Conservation (phyloP, 2,329 filamentous ascomycete species). For the Penicillium sclerotiorum region DNA sequence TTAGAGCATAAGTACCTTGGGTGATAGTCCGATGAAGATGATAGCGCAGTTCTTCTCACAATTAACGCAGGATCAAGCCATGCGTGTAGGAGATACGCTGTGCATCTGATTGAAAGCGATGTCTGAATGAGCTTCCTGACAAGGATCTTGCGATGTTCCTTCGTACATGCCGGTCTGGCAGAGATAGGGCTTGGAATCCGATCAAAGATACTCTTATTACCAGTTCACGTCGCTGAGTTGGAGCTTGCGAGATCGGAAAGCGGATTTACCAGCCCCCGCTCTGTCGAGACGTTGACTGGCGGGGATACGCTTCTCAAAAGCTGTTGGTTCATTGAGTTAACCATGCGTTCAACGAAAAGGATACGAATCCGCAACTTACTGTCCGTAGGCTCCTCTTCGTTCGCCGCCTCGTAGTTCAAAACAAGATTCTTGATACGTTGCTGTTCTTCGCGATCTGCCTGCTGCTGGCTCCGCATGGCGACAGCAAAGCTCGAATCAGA, state of each 20-base stretch:
- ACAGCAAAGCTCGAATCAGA: slow-evolving; percentile 93
- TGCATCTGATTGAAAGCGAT: not conserved
- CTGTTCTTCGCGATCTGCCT: slow-evolving; percentile 93
- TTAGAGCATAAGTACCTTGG: no score
- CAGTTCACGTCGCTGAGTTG: slow-evolving; percentile 98
- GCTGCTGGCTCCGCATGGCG: slow-evolving; percentile 93
- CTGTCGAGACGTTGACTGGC: slow-evolving; percentile 55
- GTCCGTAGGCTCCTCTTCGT: slow-evolving; percentile 75
- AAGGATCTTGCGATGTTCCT: not conserved
- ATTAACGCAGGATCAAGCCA: no score
- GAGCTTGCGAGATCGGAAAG: slow-evolving; percentile 83
- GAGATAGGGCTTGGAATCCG: not conserved
- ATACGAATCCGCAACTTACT: slow-evolving; percentile 58
- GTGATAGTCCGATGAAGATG: no score
- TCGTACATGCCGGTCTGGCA: not conserved
- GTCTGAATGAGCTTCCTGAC: not conserved
- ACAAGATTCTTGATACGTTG: slow-evolving; percentile 98
- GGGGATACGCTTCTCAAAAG: slow-evolving; percentile 46
- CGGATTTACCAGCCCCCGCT: slow-evolving; percentile 65
- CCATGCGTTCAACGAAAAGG: not conserved
- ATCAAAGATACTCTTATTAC: slow-evolving; percentile 57
- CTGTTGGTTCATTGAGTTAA: slow-evolving; percentile 19
- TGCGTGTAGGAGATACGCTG: not conserved
- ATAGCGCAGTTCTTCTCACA: no score
- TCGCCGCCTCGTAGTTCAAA: slow-evolving; percentile 90